Conservation (phyloP, 257 asterid species). For the Solanum verrucosum region DNA sequence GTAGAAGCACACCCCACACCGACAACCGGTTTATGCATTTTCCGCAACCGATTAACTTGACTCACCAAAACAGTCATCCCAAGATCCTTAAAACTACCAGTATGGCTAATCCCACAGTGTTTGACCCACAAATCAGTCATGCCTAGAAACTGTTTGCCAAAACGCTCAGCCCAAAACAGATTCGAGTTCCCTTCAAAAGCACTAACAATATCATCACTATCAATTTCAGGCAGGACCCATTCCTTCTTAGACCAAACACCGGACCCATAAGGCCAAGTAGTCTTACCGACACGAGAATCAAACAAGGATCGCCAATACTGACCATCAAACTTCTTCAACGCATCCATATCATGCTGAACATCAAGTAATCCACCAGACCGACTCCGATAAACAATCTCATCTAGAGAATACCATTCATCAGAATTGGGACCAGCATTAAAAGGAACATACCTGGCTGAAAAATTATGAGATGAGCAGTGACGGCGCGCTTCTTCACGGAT, state of each 20-base stretch:
- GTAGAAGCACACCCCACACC: constrained; percentile 88
- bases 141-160: constrained; percentile 72
- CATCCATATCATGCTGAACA: constrained; percentile 75
- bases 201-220: constrained; percentile 60
- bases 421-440: constrained; percentile 45
- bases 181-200: constrained; percentile 75
- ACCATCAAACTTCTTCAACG: constrained; percentile 62
- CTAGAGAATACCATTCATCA: constrained; percentile 58
- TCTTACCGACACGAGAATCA: constrained; percentile 79
- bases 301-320: constrained; percentile 61
- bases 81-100: constrained; percentile 72
- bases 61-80: constrained; percentile 88
- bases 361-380: constrained; percentile 81
- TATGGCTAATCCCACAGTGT: constrained; percentile 77
- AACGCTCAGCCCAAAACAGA: constrained; percentile 85
- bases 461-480: constrained; percentile 40
- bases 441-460: constrained; percentile 71
- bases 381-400: constrained; percentile 76
- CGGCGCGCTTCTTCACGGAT: constrained; percentile 89
- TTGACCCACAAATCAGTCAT: constrained; percentile 83
- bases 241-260: constrained; percentile 93
- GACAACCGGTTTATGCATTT: constrained; percentile 61
- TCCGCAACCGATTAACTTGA: constrained; percentile 62
- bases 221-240: constrained; percentile 78
- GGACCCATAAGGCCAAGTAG: constrained; percentile 81